phyloP scores from a whole-genome alignment of 257 asterid species.

The Petrea volubilis region DNA sequence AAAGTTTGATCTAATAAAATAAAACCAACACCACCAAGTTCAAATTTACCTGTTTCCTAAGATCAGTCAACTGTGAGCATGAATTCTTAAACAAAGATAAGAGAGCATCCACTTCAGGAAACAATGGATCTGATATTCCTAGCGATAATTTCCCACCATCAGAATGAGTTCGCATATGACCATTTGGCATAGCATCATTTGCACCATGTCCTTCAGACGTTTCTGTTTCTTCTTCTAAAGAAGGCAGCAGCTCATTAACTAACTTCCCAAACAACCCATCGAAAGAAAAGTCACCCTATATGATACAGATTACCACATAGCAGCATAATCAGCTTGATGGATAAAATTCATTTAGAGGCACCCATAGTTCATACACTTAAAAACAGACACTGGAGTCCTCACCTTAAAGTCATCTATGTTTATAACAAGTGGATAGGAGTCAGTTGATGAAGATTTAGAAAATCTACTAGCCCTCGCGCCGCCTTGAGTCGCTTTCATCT shows the following conservation, averaged over 20 bases:
- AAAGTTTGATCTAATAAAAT: slow-evolving; percentile 23
- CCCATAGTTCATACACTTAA: neutral
- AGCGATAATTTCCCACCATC: slow-evolving; percentile 64
- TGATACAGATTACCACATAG: slow-evolving; percentile 14
- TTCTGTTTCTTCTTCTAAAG: slow-evolving; percentile 73
- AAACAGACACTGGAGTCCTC: slow-evolving; percentile 22
- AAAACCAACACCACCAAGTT: neutral
- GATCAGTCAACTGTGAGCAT: slow-evolving; percentile 78
- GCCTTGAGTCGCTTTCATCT: slow-evolving; percentile 81
- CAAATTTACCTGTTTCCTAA: slow-evolving; percentile 70
- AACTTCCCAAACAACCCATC: slow-evolving; percentile 91
- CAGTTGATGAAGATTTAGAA: slow-evolving; percentile 59
- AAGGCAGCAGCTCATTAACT: slow-evolving; percentile 87
- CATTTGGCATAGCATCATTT: slow-evolving; percentile 63
- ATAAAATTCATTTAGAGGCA: slow-evolving; percentile 7
- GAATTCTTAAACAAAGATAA: slow-evolving; percentile 87
- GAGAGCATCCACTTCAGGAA: slow-evolving; percentile 92
- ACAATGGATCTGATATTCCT: slow-evolving; percentile 61
- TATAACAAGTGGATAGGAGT: slow-evolving; percentile 71
- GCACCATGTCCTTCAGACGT: slow-evolving; percentile 70
- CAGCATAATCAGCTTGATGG: slow-evolving; percentile 22
- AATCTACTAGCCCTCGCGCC: slow-evolving; percentile 50
- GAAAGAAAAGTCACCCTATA: slow-evolving; percentile 92
- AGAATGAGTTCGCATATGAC: slow-evolving; percentile 63
- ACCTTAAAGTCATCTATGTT: slow-evolving; percentile 95